Conservation (phyloP, 2,329 filamentous ascomycete genomes). For the Sporothrix humicola region DNA sequence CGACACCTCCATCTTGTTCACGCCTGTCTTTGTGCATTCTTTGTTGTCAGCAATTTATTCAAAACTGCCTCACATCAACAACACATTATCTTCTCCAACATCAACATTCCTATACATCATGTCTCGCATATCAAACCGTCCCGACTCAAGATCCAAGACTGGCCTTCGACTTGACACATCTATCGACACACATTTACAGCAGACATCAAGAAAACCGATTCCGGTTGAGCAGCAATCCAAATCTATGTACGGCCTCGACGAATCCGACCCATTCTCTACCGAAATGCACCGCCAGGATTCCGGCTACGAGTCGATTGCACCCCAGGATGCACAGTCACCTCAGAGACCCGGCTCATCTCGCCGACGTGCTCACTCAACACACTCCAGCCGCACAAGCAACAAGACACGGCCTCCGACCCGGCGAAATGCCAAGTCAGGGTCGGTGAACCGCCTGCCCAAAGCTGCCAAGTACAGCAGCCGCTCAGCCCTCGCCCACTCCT, state of each 20-base stretch:
- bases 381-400: slow-evolving; percentile 37
- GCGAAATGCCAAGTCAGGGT: slow-evolving; percentile 50
- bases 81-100: background rate
- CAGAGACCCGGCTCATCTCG: slow-evolving; percentile 40
- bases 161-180: slow-evolving; percentile 54
- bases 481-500: slow-evolving; percentile 38
- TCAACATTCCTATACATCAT: slow-evolving; percentile 4
- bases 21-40: background rate
- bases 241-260: background rate
- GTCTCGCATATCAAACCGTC: slow-evolving; percentile 27
- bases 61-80: background rate
- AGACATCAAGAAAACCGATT: background rate
- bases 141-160: slow-evolving; percentile 30
- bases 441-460: slow-evolving; percentile 40
- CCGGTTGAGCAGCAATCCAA: slow-evolving; percentile 3
- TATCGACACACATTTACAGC: slow-evolving; percentile 54
- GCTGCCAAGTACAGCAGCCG: slow-evolving; percentile 39
- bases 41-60: background rate
- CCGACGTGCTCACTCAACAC: slow-evolving; percentile 41
- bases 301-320: slow-evolving; percentile 60
- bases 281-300: slow-evolving; percentile 63
- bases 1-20: background rate
- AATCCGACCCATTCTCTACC: slow-evolving; percentile 42
- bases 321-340: slow-evolving; percentile 47
- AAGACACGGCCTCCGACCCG: slow-evolving; percentile 52